phyloP scores from a whole-genome alignment of 2,329 filamentous ascomycete genomes.

The Periconia sp. region DNA sequence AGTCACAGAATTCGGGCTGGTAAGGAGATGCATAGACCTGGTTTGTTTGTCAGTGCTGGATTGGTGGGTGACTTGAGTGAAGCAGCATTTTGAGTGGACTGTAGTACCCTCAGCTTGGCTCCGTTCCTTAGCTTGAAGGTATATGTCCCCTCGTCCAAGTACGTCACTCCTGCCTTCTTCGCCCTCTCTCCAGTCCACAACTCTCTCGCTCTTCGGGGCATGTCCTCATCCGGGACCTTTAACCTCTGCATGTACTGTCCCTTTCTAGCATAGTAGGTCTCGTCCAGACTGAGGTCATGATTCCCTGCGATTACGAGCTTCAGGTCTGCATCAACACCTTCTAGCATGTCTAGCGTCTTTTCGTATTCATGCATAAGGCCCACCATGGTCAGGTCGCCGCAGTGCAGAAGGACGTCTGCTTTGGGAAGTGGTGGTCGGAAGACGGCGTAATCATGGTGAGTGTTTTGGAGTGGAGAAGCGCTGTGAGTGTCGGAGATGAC shows the following conservation, averaged over 20 bases:
- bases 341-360: constrained; percentile 54
- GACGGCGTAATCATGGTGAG: constrained; percentile 10
- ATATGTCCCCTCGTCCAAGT: constrained; percentile 62
- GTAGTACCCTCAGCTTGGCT: constrained; percentile 53
- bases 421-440: constrained; percentile 53
- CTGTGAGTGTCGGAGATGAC: constrained; percentile 54
- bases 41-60: background rate
- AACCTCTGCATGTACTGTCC: constrained; percentile 33
- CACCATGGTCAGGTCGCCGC: constrained; percentile 63
- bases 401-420: constrained; percentile 63
- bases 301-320: constrained; percentile 70
- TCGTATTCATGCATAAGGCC: constrained; percentile 57
- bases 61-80: background rate
- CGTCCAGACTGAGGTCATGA: constrained; percentile 66
- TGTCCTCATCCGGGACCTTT: constrained; percentile 22
- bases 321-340: constrained; percentile 57
- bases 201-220: constrained; percentile 44
- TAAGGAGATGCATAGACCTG: constrained; percentile 62
- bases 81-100: constrained; percentile 6
- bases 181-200: constrained; percentile 57
- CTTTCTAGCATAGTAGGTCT: constrained; percentile 50
- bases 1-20: constrained; percentile 61
- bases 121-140: constrained; percentile 57
- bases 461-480: constrained; percentile 17
- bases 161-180: constrained; percentile 54